Base-by-base conservation (phyloP, 2,329 filamentous ascomycete genomes). In the Fusarium sp. region DNA sequence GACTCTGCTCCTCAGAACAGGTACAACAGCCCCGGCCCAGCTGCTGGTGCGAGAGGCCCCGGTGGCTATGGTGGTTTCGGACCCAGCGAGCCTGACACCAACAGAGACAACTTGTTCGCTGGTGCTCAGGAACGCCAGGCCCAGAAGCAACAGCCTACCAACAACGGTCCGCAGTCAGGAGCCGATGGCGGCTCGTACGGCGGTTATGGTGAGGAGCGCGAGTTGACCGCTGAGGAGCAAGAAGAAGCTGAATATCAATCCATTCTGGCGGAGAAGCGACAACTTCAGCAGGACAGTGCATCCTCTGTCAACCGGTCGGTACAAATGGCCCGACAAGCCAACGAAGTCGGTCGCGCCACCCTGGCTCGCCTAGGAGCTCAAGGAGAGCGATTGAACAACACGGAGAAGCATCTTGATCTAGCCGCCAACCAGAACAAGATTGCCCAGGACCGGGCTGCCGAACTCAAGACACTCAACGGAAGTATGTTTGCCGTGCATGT, bases 401-500 rank as follows among this genome's bases (percentile, higher is more conserved):
- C 93, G 1, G 94, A 97, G 82, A 90, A 90, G 82, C 94, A 96
- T 78, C 87, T 98, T 65, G 94, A 98, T 77, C 86, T 94, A 73
- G 93, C 94, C 8, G 84, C 89, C n/a, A 92, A 92, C 72, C 91
- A 95, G 80, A 94, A 93, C 77, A 90, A 90, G 66, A 85, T 93
- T 67, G 93, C 94, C 0, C 91, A 95, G 76, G 94, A 95, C 75
- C 93, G 94, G 77, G 92, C 94, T 3, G 90, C 91, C 54, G 94
- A 98, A 80, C 85, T 98, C 42, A 96, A 96, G 85, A 94, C 90
- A 2, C 86, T 97, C 56, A 97, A 98, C 83, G 88, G 92, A 72
- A 95, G 92, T 85, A 97, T 98, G 94, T 98, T 98, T 79, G 93
- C 94, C 10, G 89, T 95, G 28, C 92, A 95, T 78, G 91, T 95